phyloP scores from a whole-genome alignment of 306 rosid species.

The Carpinus viminea region DNA sequence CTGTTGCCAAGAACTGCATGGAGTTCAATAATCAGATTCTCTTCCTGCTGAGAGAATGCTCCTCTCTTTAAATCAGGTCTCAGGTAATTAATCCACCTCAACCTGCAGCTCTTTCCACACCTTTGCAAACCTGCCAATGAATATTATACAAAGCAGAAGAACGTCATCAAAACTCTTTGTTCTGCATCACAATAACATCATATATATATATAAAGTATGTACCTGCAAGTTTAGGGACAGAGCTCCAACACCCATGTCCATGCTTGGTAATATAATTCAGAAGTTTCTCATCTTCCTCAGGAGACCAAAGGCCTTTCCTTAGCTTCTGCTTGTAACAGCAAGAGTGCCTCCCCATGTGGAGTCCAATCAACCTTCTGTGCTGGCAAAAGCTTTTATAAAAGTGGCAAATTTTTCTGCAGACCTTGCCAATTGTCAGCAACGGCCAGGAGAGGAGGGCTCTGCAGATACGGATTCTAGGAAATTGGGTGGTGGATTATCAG shows the following conservation, averaged over 20 bases:
- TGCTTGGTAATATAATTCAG: slow-evolving; percentile 77
- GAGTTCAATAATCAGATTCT: slow-evolving; percentile 76
- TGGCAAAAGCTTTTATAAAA: slow-evolving; percentile 30
- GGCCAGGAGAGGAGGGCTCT: slow-evolving; percentile 7
- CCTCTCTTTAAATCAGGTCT: slow-evolving; percentile 98
- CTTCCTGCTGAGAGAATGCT: slow-evolving; percentile 87
- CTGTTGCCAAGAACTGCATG: slow-evolving; percentile 90
- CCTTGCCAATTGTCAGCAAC: slow-evolving; percentile 37
- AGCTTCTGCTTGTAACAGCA: slow-evolving; percentile 97
- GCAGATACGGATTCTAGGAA: slow-evolving; percentile 29
- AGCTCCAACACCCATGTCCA: slow-evolving; percentile 99
- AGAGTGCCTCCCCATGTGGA: slow-evolving; percentile 93
- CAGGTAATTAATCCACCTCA: slow-evolving; percentile 93
- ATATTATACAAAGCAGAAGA: neutral
- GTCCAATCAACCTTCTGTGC: slow-evolving; percentile 29
- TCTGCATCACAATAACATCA: neutral
- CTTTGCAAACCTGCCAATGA: slow-evolving; percentile 69
- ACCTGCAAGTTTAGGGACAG: slow-evolving; percentile 96
- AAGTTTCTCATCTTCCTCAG: slow-evolving; percentile 98
- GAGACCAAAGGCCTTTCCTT: slow-evolving; percentile 98
- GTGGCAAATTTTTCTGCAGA: slow-evolving; percentile 22
- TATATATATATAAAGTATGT: neutral
- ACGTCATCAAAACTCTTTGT: neutral
- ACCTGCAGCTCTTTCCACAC: slow-evolving; percentile 94
- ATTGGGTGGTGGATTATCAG: slow-evolving; percentile 31